Evolutionary conservation across 2,329 filamentous ascomycete genomes (phyloP), one percentile per base, ranked within the genome.

Genomic region (Aspergillus pseudotamarii): DNA sequence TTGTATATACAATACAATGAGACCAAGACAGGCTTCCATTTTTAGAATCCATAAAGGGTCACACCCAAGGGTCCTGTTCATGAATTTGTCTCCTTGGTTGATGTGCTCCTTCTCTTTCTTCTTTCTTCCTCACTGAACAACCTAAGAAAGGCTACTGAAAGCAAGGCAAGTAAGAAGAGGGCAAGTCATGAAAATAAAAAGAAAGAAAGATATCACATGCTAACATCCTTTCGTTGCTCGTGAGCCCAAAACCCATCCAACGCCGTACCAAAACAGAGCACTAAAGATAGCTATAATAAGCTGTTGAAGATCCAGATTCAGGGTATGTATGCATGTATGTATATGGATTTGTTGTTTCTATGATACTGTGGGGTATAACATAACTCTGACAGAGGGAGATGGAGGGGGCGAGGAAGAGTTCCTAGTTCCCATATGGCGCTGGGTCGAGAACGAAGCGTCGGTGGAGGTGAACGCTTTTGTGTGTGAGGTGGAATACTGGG

Each of bases 191-290:
- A 34, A 34, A 48, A 41, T 43, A 34, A 56, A 28, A 19, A 10
- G 30, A 59, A 50, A 53, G 48, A 45, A 57, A 57, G 26, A 59
- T 30, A 50, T 36, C 51, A 61, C 43, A 64, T 65, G 63, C 61
- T 60, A 58, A 50, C 48, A 68, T 64, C 61, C 56, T 62, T 66
- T 66, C 65, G 57, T 67, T 57, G 54, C 66, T 68, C 66, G 50
- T 63, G 38, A 64, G 38, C 38, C 38, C 58, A 38, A 57, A 60
- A 60, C 45, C 57, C 61, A 46, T 60, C 57, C 57, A 65, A 68
- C 66, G 63, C 59, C 65, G 34, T 58, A 60, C 64, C 45, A 60
- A 57, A 56, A 46, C 36, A 45, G 16, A 53, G 38, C 21, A 45
- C 48, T 38, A 57, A 36, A 45, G 19, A 54, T 38, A 23, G 32